Percentiles rank a stretch among this genome's conserved stretches.
Evolutionary conservation across 805 yeast genomes (phyloP).

Genomic region (Debaryomyces prosopidis): DNA sequence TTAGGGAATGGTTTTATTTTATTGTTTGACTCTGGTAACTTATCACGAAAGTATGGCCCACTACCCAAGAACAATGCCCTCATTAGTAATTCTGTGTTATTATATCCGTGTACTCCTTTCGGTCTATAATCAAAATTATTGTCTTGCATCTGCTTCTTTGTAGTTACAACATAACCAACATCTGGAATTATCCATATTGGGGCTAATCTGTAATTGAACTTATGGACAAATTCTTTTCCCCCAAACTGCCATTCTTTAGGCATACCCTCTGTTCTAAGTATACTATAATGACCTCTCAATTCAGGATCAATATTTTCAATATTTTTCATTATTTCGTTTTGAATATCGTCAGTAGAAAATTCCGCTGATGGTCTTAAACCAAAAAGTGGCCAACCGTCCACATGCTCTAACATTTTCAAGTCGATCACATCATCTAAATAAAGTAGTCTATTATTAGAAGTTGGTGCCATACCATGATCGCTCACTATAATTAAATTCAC

Average conservation of each 20-base stretch:
- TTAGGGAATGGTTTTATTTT: constrained; percentile 67
- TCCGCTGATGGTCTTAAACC: constrained; percentile 64
- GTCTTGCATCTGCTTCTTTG: constrained; percentile 54
- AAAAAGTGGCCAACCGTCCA: constrained; percentile 85
- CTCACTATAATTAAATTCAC: constrained; percentile 79
- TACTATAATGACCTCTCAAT: constrained; percentile 34
- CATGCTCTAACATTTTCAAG: constrained; percentile 52
- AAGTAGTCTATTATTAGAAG: constrained; percentile 66
- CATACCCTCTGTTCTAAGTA: constrained; percentile 57
- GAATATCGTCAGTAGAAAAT: constrained; percentile 44
- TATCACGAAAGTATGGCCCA: constrained; percentile 72
- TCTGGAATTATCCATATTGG: constrained; percentile 86
- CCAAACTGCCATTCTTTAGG: constrained; percentile 60
- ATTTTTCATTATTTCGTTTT: constrained; percentile 38
- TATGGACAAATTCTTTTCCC: constrained; percentile 25
- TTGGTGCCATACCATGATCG: constrained; percentile 94
- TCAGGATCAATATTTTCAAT: constrained; percentile 22
- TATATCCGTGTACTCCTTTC: constrained; percentile 83
- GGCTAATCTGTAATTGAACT: constrained; percentile 65
- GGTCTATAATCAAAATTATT: constrained; percentile 55
- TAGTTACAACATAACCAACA: constrained; percentile 75
- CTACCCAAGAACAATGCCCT: constrained; percentile 75
- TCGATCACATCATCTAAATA: constrained; percentile 73
- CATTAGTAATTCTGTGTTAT: constrained; percentile 76
- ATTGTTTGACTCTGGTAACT: constrained; percentile 21